Base-by-base conservation (phyloP, 768 basidiomycete species). In the Tulasnella sp. region DNA sequence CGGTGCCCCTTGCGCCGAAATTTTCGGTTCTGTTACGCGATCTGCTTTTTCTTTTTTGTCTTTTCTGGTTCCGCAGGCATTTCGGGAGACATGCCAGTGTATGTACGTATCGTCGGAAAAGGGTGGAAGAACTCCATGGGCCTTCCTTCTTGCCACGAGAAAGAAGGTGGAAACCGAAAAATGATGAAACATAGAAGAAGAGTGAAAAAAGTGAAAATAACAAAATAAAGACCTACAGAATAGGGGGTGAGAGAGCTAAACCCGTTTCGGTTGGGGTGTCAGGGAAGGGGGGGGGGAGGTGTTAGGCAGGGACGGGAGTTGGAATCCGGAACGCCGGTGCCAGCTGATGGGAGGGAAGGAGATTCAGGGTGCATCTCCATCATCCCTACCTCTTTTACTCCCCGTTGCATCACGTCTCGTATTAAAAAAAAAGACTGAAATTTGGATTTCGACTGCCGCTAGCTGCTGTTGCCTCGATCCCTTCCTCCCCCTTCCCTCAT, bases 161-260 rank as follows among this genome's bases (percentile, higher is more conserved):
- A 25, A 34, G 17, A 42, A 17, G 9, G 58, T 64, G 25, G 58
- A 34, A 64, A 64, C 25, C 29, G 6, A n/a, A 58, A 6, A 31
- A 58, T n/a, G 25, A 58, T 29, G 52, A 58, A 29, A 58, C n/a
- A 31, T 15, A n/a, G 31, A 34, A 17, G 11, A 64, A 64, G 9
- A 34, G 31, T 2, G 11, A 34, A 34, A 64, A 3, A 3, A 52
- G 9, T n/a, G 31, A 64, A 12, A 22, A n/a, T 4, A n/a, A n/a
- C 42, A 8, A 17, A 64, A 25, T 8, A 8, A 19, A 54, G 22
- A 54, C 22, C 52, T 19, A 12, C 19, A 8, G 19, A 17, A 17
- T 64, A 64, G 58, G 58, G 58, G 58, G 58, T 64, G 58, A 64
- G 58, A 64, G 31, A 31, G 58, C 58, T 64, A 64, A 64, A 64